These are phyloP conservation scores for Gymnopus androsaceus DNA, from an alignment of 1,284 basidiomycete genomes.

Conservation along the genomic window DNA sequence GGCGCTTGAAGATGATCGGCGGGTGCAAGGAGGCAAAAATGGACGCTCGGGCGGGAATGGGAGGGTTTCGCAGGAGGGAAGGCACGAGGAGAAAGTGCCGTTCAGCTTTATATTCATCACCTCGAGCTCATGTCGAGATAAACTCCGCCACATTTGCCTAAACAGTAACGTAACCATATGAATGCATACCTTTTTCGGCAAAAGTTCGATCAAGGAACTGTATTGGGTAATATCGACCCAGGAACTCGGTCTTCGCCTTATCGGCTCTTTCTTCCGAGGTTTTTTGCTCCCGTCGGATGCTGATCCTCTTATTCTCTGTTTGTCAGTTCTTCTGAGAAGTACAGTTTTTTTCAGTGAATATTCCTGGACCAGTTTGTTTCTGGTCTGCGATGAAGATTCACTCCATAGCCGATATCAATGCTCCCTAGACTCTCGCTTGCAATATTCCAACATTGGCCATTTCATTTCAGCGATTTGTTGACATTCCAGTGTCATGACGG, in stretches of 20 bases:
- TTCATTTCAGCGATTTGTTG: too few relatives aligned
- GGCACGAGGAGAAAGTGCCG: slow-evolving; percentile 14
- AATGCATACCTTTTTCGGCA: slow-evolving; percentile 11
- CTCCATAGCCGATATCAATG: too few relatives aligned
- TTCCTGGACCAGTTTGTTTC: too few relatives aligned
- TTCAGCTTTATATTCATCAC: slow-evolving; percentile 12
- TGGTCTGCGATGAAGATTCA: too few relatives aligned
- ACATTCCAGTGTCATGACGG: too few relatives aligned
- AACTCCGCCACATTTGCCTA: slow-evolving; percentile 17
- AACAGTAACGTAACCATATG: slow-evolving; percentile 11
- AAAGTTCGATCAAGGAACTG: not conserved
- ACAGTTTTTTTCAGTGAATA: too few relatives aligned
- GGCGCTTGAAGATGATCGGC: slow-evolving; percentile 13
- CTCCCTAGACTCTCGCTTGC: too few relatives aligned
- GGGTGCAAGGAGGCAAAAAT: slow-evolving; percentile 7
- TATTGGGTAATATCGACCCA: slow-evolving; percentile 8
- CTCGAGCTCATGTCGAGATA: slow-evolving; percentile 12
- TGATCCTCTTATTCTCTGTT: too few relatives aligned
- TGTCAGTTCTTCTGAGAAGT: too few relatives aligned
- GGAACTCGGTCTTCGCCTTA: not conserved
- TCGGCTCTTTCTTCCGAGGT: not conserved
- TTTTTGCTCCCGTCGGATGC: not conserved
- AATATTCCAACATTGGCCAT: too few relatives aligned
- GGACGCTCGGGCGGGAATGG: slow-evolving; percentile 12
- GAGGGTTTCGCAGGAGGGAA: slow-evolving; percentile 18